Conservation (phyloP, 768 basidiomycete species). For the Tricholoma sp. region DNA sequence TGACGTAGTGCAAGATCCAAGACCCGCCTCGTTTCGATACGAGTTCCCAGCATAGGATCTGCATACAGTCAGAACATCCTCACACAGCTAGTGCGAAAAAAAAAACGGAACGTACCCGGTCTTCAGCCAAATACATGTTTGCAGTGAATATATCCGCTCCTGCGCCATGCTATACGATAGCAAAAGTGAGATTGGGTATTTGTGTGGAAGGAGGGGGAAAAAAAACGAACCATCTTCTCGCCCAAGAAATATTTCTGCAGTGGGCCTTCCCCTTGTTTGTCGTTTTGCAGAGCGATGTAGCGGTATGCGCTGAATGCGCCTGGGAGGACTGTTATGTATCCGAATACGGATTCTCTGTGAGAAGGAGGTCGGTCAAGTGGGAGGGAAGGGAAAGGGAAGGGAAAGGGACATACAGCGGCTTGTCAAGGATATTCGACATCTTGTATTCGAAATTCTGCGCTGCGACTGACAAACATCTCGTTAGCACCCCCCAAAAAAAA, state of each 20-base stretch:
- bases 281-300: constrained; percentile 90
- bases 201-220: constrained; percentile 1
- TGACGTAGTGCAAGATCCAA: constrained; percentile 96
- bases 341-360: constrained; percentile 72
- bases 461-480: constrained; percentile 42
- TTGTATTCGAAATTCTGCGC: constrained; percentile 96
- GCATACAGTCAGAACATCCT: background rate
- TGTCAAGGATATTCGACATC: constrained; percentile 90
- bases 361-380: background rate
- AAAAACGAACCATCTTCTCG: constrained; percentile 70
- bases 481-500: too few species aligned
- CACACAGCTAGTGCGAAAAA: background rate
- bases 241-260: constrained; percentile 96
- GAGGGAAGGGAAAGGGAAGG: background rate
- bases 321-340: constrained; percentile 91
- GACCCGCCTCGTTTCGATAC: constrained; percentile 88
- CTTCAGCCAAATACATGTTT: constrained; percentile 95
- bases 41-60: constrained; percentile 96
- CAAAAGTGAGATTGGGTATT: too few species aligned
- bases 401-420: constrained; percentile 55
- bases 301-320: constrained; percentile 91
- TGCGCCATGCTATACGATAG: constrained; percentile 57
- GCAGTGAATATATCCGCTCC: constrained; percentile 91
- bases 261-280: constrained; percentile 76
- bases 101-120: constrained; percentile 45